These are phyloP conservation scores for Apiotrichum sp. DNA, from an alignment of 1,284 basidiomycete genomes.

Conservation along the genomic window DNA sequence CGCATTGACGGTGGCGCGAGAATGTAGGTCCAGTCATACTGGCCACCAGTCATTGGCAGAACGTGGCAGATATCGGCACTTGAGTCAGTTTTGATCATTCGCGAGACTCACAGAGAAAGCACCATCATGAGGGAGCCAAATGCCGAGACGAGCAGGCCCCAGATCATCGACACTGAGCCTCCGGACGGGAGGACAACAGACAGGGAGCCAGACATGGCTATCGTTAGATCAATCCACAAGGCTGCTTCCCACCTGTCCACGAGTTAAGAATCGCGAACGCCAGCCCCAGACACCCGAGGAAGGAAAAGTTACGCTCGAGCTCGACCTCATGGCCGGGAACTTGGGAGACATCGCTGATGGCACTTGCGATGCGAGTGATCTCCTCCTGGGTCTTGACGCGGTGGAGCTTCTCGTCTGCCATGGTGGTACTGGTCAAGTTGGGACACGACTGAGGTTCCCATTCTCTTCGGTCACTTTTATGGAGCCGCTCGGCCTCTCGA, in stretches of 20 bases:
- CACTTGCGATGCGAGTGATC: too few relatives aligned
- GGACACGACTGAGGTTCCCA: too few relatives aligned
- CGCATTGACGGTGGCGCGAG: conserved; percentile 1
- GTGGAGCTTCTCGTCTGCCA: too few relatives aligned
- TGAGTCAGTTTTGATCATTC: neutral
- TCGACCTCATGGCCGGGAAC: neutral
- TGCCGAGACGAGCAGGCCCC: conserved; percentile 37
- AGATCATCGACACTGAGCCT: conserved; percentile 37
- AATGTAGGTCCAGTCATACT: conserved; percentile 32
- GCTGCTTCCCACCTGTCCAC: conserved; percentile 8
- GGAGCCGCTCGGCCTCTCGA: too few relatives aligned
- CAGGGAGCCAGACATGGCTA: conserved; percentile 6
- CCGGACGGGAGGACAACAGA: conserved; percentile 33
- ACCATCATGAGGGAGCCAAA: conserved; percentile 29
- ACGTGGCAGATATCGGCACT: conserved; percentile 9
- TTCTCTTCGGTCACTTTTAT: too few relatives aligned
- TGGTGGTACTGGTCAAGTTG: too few relatives aligned
- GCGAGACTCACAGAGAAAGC: conserved; percentile 18
- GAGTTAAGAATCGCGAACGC: conserved; percentile 17
- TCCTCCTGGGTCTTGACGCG: too few relatives aligned
- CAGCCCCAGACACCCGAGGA: conserved; percentile 7
- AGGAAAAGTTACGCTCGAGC: conserved; percentile 16
- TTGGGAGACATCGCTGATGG: too few relatives aligned
- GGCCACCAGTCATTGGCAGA: conserved; percentile 25
- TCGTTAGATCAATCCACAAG: neutral